Evolutionary conservation across 768 basidiomycete genomes (phyloP).

Genomic region (Psilocybe sp.): DNA sequence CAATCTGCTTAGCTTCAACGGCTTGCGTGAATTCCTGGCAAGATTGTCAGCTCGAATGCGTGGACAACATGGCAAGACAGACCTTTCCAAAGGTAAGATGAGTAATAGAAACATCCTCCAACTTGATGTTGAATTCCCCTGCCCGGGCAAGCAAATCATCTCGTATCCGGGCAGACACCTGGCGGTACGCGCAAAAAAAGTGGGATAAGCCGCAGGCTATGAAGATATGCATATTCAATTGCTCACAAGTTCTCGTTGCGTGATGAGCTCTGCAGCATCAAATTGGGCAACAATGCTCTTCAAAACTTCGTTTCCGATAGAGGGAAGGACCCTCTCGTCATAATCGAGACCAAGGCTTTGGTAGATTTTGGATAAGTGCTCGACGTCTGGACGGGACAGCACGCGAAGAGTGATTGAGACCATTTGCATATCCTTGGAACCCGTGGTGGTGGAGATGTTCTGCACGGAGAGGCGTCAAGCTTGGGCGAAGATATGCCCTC

Average conservation of each 20-base stretch:
- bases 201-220: neutral
- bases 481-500: neutral
- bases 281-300: conserved; percentile 99
- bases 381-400: conserved; percentile 87
- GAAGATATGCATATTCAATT: neutral
- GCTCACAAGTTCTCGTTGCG: conserved; percentile 94
- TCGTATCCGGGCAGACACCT: conserved; percentile 91
- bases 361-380: conserved; percentile 90
- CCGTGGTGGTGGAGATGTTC: conserved; percentile 99
- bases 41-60: neutral
- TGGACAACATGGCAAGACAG: conserved; percentile 7
- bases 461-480: conserved; percentile 27
- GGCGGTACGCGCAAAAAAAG: neutral
- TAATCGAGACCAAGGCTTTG: conserved; percentile 94
- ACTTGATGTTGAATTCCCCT: conserved; percentile 90
- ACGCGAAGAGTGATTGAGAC: conserved; percentile 96
- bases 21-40: conserved; percentile 89
- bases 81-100: conserved; percentile 88
- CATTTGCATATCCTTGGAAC: conserved; percentile 99
- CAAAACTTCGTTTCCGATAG: conserved; percentile 96
- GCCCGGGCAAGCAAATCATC: conserved; percentile 91
- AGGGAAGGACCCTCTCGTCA: conserved; percentile 95
- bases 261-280: conserved; percentile 95
- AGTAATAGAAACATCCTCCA: conserved; percentile 98
- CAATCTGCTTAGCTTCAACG: conserved; percentile 99